phyloP scores from a whole-genome alignment of 2,329 filamentous ascomycete species.

The Ceratocystis eucalypticola region DNA sequence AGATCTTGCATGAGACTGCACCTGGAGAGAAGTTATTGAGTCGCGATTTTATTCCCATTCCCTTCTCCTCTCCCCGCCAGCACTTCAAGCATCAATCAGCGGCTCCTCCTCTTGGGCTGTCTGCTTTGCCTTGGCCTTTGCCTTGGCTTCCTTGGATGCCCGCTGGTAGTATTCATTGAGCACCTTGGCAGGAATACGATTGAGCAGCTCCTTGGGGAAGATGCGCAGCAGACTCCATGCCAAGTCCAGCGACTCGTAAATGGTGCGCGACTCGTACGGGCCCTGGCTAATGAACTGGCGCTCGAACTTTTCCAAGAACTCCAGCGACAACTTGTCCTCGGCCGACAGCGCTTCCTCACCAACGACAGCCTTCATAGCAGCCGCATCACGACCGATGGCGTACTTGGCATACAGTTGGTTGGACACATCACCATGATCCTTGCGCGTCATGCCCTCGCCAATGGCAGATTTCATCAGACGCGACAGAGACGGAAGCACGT shows the following conservation, averaged over 20 bases:
- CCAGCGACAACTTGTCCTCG: constrained; percentile 93
- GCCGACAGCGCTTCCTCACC: constrained; percentile 91
- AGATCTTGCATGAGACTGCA: background rate
- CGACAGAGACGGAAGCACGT: constrained; percentile 91
- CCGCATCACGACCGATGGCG: constrained; percentile 94
- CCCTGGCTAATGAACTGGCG: constrained; percentile 86
- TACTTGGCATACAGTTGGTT: constrained; percentile 99
- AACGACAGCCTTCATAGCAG: constrained; percentile 98
- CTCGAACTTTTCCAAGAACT: constrained; percentile 98
- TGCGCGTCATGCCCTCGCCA: constrained; percentile 89
- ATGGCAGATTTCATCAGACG: constrained; percentile 99
- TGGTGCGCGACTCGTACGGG: constrained; percentile 78
- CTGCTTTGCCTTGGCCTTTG: constrained; percentile 43
- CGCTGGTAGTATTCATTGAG: constrained; percentile 74
- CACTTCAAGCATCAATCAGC: constrained; percentile 43
- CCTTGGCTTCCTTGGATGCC: constrained; percentile 47
- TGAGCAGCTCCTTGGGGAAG: constrained; percentile 95
- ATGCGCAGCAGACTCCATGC: constrained; percentile 95
- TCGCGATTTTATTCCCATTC: background rate
- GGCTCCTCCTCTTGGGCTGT: constrained; percentile 40
- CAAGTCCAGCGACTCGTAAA: constrained; percentile 87
- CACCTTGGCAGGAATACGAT: constrained; percentile 77
- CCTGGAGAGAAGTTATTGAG: background rate
- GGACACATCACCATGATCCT: constrained; percentile 94
- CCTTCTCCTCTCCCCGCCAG: background rate